A percentile compares a stretch with the other conserved stretches of the same genome.
Evolutionary conservation across 768 basidiomycete species (phyloP).

Genomic region (Auriscalpium vulgare): DNA sequence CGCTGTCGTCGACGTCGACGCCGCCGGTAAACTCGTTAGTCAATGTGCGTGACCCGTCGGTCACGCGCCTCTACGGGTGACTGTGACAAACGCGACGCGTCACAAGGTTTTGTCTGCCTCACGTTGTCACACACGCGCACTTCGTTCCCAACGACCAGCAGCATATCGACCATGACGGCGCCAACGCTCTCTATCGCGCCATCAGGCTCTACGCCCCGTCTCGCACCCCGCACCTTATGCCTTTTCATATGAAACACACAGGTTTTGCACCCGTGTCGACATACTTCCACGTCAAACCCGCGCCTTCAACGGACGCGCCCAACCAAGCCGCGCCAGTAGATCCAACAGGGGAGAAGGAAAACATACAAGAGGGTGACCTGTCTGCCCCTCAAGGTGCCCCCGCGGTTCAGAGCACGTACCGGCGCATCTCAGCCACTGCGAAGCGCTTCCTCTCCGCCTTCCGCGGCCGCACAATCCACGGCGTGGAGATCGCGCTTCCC

Average conservation of each 20-base stretch:
- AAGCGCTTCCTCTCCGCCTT: constrained; percentile 56
- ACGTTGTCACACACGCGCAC: background rate
- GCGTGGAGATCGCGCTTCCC: constrained; percentile 53
- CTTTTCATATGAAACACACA: constrained; percentile 66
- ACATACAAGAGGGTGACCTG: background rate
- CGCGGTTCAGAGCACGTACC: background rate
- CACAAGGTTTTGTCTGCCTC: background rate
- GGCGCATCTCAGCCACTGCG: constrained; percentile 7
- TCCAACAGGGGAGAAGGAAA: background rate
- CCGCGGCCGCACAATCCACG: constrained; percentile 68
- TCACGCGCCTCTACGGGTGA: too few relatives aligned
- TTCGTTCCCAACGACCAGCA: background rate
- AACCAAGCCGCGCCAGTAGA: background rate
- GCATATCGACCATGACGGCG: background rate
- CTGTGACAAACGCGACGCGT: background rate
- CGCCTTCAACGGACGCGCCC: constrained; percentile 4
- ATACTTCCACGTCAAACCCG: constrained; percentile 52
- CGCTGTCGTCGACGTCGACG: too few relatives aligned
- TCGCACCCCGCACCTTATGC: constrained; percentile 61
- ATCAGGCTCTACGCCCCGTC: background rate
- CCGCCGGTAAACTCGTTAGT: too few relatives aligned
- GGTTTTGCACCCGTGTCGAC: constrained; percentile 70
- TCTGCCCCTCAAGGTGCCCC: background rate
- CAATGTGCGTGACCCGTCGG: too few relatives aligned
- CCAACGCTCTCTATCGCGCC: background rate